Base-by-base conservation (phyloP, 2,329 filamentous ascomycete genomes). In the Alternaria sp. region DNA sequence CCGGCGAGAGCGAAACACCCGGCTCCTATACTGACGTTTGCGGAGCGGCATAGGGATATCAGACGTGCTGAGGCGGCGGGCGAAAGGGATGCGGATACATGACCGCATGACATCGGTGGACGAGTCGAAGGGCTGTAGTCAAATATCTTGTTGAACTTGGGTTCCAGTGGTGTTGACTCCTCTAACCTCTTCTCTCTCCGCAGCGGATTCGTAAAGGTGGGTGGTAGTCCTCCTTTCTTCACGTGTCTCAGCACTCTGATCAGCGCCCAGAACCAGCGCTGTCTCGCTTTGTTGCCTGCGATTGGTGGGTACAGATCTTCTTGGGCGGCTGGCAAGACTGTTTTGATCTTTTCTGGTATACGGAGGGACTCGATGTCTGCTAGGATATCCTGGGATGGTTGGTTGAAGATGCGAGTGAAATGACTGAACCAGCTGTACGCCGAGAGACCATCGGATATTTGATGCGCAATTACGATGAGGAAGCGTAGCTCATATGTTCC, bases 251-350 rank as follows among this genome's bases (percentile, higher is more conserved):
- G 74, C 8, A 84, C 77, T 19, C 82, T 73, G 9, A 81, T 77
- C 8, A 85, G 76, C 6, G 79, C 77, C 83, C 83, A 85, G 67
- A 82, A 83, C 83, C 83, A 85, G 51, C 82, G 74, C 68, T 80
- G 76, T 19, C 80, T 70, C 2, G 82, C 82, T 40, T 57, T 57
- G 21, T 66, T 80, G 30, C 81, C 81, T 1, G 70, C 47, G 0
- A 83, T 74, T 0, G 63, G 67, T 2, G 82, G 82, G 52, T 84
- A 85, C 1, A 84, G 63, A 19, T 83, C 81, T 73, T 85, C 83
- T 71, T 85, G 83, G 2, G 83, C 81, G 2, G 75, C 73, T 4
- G 82, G 82, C 1, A 84, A 70, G 17, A 71, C 72, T 6, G 45
- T 49, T n/a, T 53, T 53, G 5, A 83, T 70, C 7, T 58, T 61